phyloP scores from a whole-genome alignment of 495 filamentous ascomycete genomes.

The Tetracladium marchalianum region DNA sequence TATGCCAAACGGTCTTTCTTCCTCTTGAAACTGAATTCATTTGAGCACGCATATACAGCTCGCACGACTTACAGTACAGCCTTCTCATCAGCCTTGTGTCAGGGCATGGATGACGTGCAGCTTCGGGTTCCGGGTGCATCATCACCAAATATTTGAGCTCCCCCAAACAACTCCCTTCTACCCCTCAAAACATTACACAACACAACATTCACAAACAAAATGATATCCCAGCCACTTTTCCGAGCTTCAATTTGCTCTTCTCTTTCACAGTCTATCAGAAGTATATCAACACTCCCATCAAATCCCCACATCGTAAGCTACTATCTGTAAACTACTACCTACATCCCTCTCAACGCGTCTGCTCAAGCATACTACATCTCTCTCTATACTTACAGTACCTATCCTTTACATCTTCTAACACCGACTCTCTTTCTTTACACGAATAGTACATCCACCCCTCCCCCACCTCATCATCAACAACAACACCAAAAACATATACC shows the following conservation, averaged over 20 bases:
- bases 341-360: background rate
- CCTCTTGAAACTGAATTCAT: no score
- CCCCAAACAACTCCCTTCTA: no score
- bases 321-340: background rate
- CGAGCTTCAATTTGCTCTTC: constrained; percentile 1
- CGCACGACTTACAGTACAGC: no score
- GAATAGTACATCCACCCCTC: constrained; percentile 18
- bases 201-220: background rate
- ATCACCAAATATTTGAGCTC: no score
- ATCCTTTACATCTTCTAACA: background rate
- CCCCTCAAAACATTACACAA: no score
- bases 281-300: constrained; percentile 43
- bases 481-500: constrained; percentile 30
- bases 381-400: background rate
- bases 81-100: no score
- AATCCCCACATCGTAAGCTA: constrained; percentile 38
- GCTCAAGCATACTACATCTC: background rate
- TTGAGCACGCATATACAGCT: no score
- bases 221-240: constrained; percentile 8
- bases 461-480: constrained; percentile 3
- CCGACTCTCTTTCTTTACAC: background rate
- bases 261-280: constrained; percentile 3
- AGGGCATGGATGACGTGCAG: no score
- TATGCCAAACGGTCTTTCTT: no score
- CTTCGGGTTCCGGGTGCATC: no score